Evolutionary conservation across 2,329 filamentous ascomycete species (phyloP).

Genomic region (Tolypocladium amazonense): DNA sequence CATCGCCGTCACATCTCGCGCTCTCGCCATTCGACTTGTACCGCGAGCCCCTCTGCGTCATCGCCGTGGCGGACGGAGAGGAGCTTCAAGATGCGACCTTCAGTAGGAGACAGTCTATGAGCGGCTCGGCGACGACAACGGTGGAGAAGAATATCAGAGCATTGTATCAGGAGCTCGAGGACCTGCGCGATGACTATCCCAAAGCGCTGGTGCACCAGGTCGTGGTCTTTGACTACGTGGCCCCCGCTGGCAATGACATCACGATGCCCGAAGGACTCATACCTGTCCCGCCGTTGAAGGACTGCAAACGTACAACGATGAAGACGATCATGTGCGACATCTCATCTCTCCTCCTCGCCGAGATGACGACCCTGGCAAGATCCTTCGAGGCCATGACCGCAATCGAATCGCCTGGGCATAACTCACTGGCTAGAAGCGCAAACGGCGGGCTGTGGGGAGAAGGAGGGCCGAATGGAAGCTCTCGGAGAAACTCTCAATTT

Average conservation of each 20-base stretch:
- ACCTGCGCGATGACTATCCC: conserved; percentile 60
- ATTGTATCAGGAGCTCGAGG: conserved; percentile 57
- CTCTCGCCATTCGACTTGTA: conserved; percentile 85
- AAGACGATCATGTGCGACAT: conserved; percentile 74
- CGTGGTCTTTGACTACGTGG: conserved; percentile 65
- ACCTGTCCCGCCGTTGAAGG: conserved; percentile 56
- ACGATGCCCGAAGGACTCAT: conserved; percentile 58
- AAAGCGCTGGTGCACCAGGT: conserved; percentile 70
- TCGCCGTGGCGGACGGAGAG: conserved; percentile 74
- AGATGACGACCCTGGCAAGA: conserved; percentile 64
- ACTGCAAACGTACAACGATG: conserved; percentile 67
- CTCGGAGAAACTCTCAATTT: conserved; percentile 47
- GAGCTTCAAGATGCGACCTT: conserved; percentile 50
- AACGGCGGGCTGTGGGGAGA: conserved; percentile 34
- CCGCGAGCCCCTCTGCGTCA: conserved; percentile 70
- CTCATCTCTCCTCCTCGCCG: conserved; percentile 61
- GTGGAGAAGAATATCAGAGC: conserved; percentile 47
- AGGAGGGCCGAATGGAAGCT: conserved; percentile 20
- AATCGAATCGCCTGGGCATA: conserved; percentile 64
- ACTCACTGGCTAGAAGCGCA: conserved; percentile 24
- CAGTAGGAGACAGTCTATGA: conserved; percentile 42
- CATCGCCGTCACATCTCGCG: conserved; percentile 68
- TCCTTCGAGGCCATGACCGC: conserved; percentile 62
- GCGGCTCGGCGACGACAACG: conserved; percentile 36
- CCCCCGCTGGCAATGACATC: conserved; percentile 34